Evolutionary conservation across 768 basidiomycete genomes (phyloP), one percentile per base, ranked within the genome.

Genomic region (Calocybe cyanea): DNA sequence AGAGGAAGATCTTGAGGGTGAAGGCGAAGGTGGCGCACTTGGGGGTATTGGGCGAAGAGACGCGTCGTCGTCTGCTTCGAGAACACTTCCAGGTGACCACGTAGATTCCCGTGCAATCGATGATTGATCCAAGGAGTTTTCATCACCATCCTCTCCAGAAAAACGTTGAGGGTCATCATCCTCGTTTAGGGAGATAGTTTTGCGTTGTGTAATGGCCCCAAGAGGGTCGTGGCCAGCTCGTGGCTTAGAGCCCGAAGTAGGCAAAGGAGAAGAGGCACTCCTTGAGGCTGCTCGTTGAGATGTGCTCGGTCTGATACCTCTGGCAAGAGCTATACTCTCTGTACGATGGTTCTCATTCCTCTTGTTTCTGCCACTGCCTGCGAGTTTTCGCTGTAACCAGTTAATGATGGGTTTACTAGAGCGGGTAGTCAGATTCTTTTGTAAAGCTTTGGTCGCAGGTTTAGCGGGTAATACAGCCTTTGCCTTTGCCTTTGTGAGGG

Each of bases 21-120:
- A 85, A 3, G 92, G 92, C 0, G 91, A 93, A 9, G 87, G 88
- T 9, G 91, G 89, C 4, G 82, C 75, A 54, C 87, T 92, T 4
- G 95, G 95, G 18, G 92, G 89, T 28, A 97, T 65, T 3, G 93
- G 92, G 23, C 92, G 81, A 13, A 96, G 64, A 30, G 92, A 95
- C 8, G 95, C 95, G 59, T 96, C 92, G 45, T 96, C 95, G 60
- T 97, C 94, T 13, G 92, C 93, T 64, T 91, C 91, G 23, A 81
- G 63, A 34, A 75, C 73, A 53, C 84, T 87, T 13, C 80, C 70
- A 34, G 86, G 88, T 7, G 88, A 90, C 85, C 87, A 90, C 36
- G 77, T 76, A 2, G 89, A 91, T 49, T 85, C 83, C 41, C 81
- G 76, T 37, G 85, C 83, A 43, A 77, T 60, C 18, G 81, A 87